Evolutionary conservation across 768 basidiomycete genomes (phyloP).

Genomic region (Pisolithus microcarpus): DNA sequence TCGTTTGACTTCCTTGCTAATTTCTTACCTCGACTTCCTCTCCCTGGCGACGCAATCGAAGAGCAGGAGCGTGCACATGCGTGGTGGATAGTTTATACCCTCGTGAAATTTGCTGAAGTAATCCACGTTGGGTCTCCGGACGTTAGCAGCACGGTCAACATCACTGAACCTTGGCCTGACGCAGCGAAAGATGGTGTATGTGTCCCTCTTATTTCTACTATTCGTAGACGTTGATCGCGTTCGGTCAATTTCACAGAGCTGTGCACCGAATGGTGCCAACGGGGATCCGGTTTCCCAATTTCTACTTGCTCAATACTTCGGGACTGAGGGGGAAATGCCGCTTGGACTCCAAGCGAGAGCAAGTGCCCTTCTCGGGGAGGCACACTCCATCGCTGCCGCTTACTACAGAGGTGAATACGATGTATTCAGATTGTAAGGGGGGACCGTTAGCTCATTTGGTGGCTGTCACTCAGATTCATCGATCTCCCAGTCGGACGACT

Average conservation of each 20-base stretch:
- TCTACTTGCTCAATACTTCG: constrained; percentile 10
- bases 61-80: constrained; percentile 33
- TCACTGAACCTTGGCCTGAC: constrained; percentile 39
- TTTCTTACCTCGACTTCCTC: constrained; percentile 20
- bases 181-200: constrained; percentile 6
- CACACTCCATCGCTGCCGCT: constrained; percentile 19
- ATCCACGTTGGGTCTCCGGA: constrained; percentile 25
- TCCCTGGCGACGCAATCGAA: constrained; percentile 25
- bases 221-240: too few species aligned
- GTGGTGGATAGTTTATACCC: constrained; percentile 31
- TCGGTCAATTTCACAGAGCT: too few species aligned
- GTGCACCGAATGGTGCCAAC: background rate
- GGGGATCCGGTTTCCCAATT: constrained; percentile 11
- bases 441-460: background rate
- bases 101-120: constrained; percentile 29
- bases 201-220: too few species aligned
- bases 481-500: constrained; percentile 35
- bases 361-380: constrained; percentile 31
- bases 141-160: constrained; percentile 18
- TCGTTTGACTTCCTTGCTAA: constrained; percentile 7
- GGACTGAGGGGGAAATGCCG: constrained; percentile 4
- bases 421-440: background rate
- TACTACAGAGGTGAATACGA: constrained; percentile 22
- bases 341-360: constrained; percentile 21
- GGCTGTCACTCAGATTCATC: constrained; percentile 29